A percentile compares a stretch with the other conserved stretches of the same genome.
phyloP scores from a whole-genome alignment of 2,329 filamentous ascomycete genomes.

The Setomelanomma holmii region DNA sequence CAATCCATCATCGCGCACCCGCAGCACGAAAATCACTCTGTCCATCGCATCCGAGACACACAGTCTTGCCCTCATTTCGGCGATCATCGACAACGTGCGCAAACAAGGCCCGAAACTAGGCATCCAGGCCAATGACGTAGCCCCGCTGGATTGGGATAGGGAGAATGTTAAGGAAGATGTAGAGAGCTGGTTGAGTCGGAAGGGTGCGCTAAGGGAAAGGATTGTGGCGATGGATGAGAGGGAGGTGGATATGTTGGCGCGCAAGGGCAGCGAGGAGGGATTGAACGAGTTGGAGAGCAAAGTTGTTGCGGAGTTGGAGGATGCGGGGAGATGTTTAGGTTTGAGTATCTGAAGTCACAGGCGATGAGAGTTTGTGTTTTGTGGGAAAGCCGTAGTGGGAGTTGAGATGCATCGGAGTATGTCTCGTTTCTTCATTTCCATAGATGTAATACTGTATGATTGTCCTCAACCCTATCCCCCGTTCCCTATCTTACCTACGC shows the following conservation, averaged over 20 bases:
- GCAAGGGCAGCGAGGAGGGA: conserved; percentile 40
- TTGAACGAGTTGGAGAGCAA: conserved; percentile 75
- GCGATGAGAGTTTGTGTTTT: too few species aligned
- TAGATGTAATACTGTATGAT: neutral
- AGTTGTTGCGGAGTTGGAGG: conserved; percentile 61
- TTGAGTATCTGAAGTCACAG: conserved; percentile 15
- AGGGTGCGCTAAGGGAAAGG: conserved; percentile 72
- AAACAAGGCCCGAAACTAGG: conserved; percentile 54
- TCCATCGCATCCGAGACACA: conserved; percentile 78
- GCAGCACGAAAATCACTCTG: conserved; percentile 69
- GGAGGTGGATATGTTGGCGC: conserved; percentile 67
- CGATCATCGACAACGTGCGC: conserved; percentile 72
- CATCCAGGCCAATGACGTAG: conserved; percentile 68
- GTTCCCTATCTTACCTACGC: neutral
- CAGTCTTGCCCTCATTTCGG: conserved; percentile 76
- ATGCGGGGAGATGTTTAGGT: conserved; percentile 47
- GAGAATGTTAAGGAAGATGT: conserved; percentile 78
- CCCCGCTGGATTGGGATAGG: conserved; percentile 77
- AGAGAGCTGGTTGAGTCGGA: conserved; percentile 78
- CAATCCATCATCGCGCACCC: conserved; percentile 26
- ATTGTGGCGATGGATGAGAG: conserved; percentile 75
- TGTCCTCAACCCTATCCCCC: neutral
- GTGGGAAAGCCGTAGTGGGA: too few species aligned
- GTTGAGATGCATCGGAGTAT: too few species aligned
- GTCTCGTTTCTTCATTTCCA: neutral